Evolutionary conservation across 2,329 filamentous ascomycete genomes (phyloP).

Genomic region (Ceratocystiopsis minuta): DNA sequence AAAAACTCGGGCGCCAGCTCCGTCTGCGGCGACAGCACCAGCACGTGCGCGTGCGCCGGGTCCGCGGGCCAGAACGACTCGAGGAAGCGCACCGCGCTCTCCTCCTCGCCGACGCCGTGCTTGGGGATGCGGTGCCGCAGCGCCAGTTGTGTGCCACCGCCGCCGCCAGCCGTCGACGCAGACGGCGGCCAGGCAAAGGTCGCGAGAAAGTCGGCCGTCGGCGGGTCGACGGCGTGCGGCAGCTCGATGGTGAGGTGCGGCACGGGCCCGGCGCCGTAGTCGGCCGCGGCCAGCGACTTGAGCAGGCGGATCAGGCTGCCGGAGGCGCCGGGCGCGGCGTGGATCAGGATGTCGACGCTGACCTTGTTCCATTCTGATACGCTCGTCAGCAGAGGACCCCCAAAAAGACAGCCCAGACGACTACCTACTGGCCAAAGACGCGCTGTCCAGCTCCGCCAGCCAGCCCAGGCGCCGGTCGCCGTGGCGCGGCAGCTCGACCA

Average conservation of each 20-base stretch:
- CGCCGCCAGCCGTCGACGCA: constrained; percentile 12
- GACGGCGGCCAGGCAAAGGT: constrained; percentile 49
- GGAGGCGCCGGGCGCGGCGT: constrained; percentile 51
- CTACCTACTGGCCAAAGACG: constrained; percentile 47
- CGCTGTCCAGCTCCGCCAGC: constrained; percentile 60
- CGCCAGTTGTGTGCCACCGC: constrained; percentile 29
- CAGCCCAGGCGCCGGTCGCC: constrained; percentile 49
- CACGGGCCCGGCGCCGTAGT: constrained; percentile 50
- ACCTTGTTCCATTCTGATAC: constrained; percentile 66
- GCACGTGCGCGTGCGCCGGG: constrained; percentile 48
- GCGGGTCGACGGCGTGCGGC: constrained; percentile 48
- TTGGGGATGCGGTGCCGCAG: constrained; percentile 57
- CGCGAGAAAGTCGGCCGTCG: constrained; percentile 44
- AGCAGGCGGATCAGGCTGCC: constrained; percentile 63
- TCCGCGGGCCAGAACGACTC: constrained; percentile 74
- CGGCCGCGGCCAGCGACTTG: constrained; percentile 53
- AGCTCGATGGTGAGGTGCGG: constrained; percentile 77
- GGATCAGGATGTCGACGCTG: constrained; percentile 66
- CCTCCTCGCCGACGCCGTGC: constrained; percentile 41
- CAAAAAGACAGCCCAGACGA: not conserved
- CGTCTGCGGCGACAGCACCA: constrained; percentile 67
- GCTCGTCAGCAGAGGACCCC: too few species aligned
- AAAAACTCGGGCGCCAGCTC: constrained; percentile 70
- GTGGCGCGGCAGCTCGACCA: constrained; percentile 57
- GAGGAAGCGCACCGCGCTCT: constrained; percentile 57